Percentiles rank a stretch among this genome's conserved stretches.
phyloP scores from a whole-genome alignment of 2,329 filamentous ascomycete species.

The Ascochyta fabae region DNA sequence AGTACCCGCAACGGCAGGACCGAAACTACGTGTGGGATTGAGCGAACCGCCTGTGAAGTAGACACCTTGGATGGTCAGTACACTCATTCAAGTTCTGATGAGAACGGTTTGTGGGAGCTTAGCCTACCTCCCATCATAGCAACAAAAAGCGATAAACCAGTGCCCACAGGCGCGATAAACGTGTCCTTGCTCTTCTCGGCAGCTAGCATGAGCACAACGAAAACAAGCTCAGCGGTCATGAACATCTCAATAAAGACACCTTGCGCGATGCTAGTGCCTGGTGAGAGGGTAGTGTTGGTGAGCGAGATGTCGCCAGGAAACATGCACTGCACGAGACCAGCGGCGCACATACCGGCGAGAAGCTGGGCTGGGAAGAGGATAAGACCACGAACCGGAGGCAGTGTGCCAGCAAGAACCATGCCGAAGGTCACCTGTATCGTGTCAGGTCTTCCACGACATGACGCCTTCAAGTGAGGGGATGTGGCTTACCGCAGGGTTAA shows the following conservation, averaged over 20 bases:
- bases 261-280: constrained; percentile 25
- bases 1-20: constrained; percentile 48
- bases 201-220: constrained; percentile 38
- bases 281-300: constrained; percentile 25
- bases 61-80: constrained; percentile 29
- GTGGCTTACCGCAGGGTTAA: constrained; percentile 27
- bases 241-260: constrained; percentile 31
- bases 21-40: constrained; percentile 54
- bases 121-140: constrained; percentile 37
- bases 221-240: constrained; percentile 33
- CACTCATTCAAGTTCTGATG: not conserved
- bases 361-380: constrained; percentile 32
- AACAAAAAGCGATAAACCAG: constrained; percentile 32
- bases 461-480: not conserved
- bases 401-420: constrained; percentile 28
- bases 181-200: constrained; percentile 41
- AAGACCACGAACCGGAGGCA: constrained; percentile 25
- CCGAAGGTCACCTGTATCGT: constrained; percentile 30
- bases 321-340: constrained; percentile 29
- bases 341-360: constrained; percentile 34
- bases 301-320: constrained; percentile 34
- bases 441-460: not conserved
- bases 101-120: too few species aligned
- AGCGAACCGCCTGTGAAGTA: constrained; percentile 53
- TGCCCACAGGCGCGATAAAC: constrained; percentile 31